Evolutionary conservation across 169 alveolate genomes (phyloP), one percentile per base, ranked within the genome.

Genomic region (Cryptosporidium muris): DNA sequence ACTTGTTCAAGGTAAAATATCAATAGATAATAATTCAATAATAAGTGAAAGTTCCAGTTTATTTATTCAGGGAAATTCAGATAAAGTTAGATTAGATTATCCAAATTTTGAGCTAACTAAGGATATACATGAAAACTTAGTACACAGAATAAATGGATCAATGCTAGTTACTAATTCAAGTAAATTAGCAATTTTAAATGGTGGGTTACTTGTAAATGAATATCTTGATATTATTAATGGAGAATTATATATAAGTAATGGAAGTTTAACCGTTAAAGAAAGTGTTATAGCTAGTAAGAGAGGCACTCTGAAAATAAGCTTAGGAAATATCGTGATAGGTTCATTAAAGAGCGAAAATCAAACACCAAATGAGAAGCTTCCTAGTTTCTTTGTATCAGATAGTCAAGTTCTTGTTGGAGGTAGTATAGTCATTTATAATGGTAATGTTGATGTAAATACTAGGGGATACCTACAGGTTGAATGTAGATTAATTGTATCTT

Each of bases 101-200:
- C 3, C 48, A 52, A 37, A 9, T 34, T 14, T 9, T 34, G 4
- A 38, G 6, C 9, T 36, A 49, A 45, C 3, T 14, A 45, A 34
- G 34, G 11, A 5, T 48, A 25, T 3, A 36, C 60, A 68, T 7
- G 40, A 42, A 5, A 14, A 48, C n/a, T 48, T 45, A 14, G 1
- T 63, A 42, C 66, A 74, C 36, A 58, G 85, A 40, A 53, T 74
- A 36, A 4, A 43, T 11, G 85, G 85, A 8, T 74, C 85, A 6
- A 43, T 74, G 36, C 67, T 74, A 34, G 62, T 74, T 40, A 58
- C 85, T 43, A 74, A 74, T 45, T 74, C 85, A 7, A 74, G 85
- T 34, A 74, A 48, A 58, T 25, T 74, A 37, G 25, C 45, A 34
- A 74, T 42, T 40, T 52, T 45, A 6, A 56, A 42, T 25, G 74